phyloP scores from a whole-genome alignment of 495 filamentous ascomycete species.

The Evernia prunastri region DNA sequence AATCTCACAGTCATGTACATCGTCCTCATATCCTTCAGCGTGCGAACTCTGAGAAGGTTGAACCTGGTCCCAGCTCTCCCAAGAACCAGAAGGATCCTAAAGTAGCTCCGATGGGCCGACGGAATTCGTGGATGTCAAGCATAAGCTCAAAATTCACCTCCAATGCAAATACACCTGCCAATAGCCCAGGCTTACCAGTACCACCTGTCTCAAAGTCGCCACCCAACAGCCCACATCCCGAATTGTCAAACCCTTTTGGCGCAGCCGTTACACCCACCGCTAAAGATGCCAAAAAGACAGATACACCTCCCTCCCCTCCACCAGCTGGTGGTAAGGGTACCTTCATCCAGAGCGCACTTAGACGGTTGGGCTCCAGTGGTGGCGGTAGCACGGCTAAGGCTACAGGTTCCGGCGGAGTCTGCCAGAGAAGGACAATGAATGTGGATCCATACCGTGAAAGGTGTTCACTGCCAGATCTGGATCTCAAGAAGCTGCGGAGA shows the following conservation, averaged over 20 bases:
- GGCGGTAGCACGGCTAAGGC: constrained; percentile 40
- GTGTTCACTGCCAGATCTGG: constrained; percentile 70
- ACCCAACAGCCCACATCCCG: constrained; percentile 35
- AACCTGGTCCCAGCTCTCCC: constrained; percentile 25
- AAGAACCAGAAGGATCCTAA: constrained; percentile 35
- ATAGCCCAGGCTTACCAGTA: constrained; percentile 37
- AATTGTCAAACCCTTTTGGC: constrained; percentile 42
- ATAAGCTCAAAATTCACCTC: constrained; percentile 88
- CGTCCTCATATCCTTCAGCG: constrained; percentile 25
- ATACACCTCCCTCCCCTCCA: constrained; percentile 57
- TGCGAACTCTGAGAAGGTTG: constrained; percentile 25
- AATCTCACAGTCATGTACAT: constrained; percentile 22
- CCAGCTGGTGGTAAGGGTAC: constrained; percentile 60
- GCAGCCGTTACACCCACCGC: constrained; percentile 52
- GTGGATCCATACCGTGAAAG: constrained; percentile 72
- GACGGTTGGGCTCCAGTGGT: constrained; percentile 70
- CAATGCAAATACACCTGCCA: constrained; percentile 45
- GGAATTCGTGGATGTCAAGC: constrained; percentile 85
- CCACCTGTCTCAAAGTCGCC: constrained; percentile 42
- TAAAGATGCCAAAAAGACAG: constrained; percentile 47
- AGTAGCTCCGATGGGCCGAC: constrained; percentile 39
- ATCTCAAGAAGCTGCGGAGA: constrained; percentile 70
- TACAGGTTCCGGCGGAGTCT: constrained; percentile 48
- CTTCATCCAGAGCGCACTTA: constrained; percentile 73
- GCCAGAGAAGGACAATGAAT: constrained; percentile 77